A percentile compares a stretch with the other conserved stretches of the same genome.
Conservation (phyloP, 768 basidiomycete genomes). For the Tulasnella calospora region DNA sequence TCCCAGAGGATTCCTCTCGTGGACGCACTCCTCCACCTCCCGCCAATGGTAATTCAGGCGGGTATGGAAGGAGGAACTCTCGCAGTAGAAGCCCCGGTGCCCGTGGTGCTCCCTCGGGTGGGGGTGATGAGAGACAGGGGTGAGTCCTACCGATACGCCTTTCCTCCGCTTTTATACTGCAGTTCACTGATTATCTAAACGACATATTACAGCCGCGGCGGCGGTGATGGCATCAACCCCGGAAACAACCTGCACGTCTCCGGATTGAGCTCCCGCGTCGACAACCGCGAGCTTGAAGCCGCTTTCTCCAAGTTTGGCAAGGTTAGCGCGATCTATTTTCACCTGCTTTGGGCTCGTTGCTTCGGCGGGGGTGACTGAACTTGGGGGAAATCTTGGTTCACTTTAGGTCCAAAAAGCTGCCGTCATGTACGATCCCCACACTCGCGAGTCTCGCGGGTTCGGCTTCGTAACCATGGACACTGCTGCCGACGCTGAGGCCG, state of each 20-base stretch:
- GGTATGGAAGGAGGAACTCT: slow-evolving; percentile 58
- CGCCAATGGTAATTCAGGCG: slow-evolving; percentile 46
- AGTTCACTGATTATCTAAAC: no score
- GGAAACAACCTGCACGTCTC: slow-evolving; percentile 66
- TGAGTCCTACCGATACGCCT: slow-evolving; percentile 31
- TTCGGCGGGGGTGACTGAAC: not conserved
- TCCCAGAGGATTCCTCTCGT: slow-evolving; percentile 12
- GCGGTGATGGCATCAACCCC: slow-evolving; percentile 46
- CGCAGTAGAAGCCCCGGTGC: slow-evolving; percentile 75
- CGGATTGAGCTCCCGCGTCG: slow-evolving; percentile 55
- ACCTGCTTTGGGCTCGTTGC: not conserved
- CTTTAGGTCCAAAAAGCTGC: slow-evolving; percentile 58
- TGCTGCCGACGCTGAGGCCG: slow-evolving; percentile 84
- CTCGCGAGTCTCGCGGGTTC: slow-evolving; percentile 69
- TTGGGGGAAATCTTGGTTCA: no score
- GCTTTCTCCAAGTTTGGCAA: slow-evolving; percentile 84
- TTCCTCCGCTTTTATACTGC: no score
- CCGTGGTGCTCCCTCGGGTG: slow-evolving; percentile 36
- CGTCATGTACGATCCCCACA: slow-evolving; percentile 64
- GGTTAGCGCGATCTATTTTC: slow-evolving; percentile 42
- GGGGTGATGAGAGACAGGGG: slow-evolving; percentile 51
- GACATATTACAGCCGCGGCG: slow-evolving; percentile 20
- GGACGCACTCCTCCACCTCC: slow-evolving; percentile 1
- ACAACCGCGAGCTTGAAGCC: slow-evolving; percentile 81
- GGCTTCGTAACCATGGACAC: slow-evolving; percentile 89